Conservation (phyloP, 768 basidiomycete genomes). For the Lentinula detonsa region DNA sequence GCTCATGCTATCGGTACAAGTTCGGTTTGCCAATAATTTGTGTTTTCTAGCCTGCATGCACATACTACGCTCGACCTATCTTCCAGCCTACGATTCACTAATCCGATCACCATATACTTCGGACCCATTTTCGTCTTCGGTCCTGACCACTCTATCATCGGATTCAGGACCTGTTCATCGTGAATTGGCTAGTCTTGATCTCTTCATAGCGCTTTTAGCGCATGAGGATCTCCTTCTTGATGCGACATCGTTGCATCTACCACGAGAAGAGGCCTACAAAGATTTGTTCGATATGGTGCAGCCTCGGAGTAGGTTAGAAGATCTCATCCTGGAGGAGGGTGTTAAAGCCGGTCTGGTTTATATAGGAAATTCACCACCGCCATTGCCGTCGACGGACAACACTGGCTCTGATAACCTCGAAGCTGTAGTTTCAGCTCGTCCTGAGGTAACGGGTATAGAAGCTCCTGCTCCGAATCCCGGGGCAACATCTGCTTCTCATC, state of each 20-base stretch:
- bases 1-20: neutral
- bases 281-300: slow-evolving; percentile 76
- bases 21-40: neutral
- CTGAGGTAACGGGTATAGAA: neutral
- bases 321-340: slow-evolving; percentile 50
- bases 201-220: slow-evolving; percentile 75
- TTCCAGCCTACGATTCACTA: slow-evolving; percentile 57
- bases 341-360: slow-evolving; percentile 23
- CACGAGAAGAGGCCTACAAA: slow-evolving; percentile 68
- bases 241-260: slow-evolving; percentile 70
- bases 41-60: slow-evolving; percentile 60
- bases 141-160: slow-evolving; percentile 8
- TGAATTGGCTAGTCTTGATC: slow-evolving; percentile 70
- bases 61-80: slow-evolving; percentile 69
- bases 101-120: slow-evolving; percentile 67
- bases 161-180: slow-evolving; percentile 45
- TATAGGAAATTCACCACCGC: neutral
- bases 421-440: neutral
- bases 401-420: neutral
- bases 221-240: slow-evolving; percentile 75
- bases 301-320: slow-evolving; percentile 69
- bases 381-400: neutral
- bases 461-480: neutral
- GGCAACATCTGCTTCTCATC: neutral
- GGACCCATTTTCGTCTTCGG: slow-evolving; percentile 52